phyloP scores from a whole-genome alignment of 1,139 yeast genomes.

The Pneumocystis sp. region DNA sequence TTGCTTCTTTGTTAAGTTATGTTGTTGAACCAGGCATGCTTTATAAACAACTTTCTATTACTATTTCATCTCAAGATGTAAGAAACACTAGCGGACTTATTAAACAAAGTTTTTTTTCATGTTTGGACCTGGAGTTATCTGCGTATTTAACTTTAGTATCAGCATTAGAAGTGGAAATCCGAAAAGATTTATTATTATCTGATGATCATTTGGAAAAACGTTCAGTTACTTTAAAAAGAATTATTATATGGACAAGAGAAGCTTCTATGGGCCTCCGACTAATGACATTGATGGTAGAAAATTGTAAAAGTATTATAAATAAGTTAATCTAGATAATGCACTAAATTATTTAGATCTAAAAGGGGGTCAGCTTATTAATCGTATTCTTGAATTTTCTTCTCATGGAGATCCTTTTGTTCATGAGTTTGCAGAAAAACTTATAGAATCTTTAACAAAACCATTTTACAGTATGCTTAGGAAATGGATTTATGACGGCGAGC shows the following conservation, averaged over 20 bases:
- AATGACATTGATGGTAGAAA: conserved; percentile 29
- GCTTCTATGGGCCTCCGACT: conserved; percentile 45
- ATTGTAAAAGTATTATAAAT: conserved; percentile 17
- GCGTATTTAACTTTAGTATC: conserved; percentile 45
- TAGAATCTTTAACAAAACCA: conserved; percentile 39
- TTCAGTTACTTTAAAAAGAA: conserved; percentile 26
- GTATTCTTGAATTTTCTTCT: conserved; percentile 36
- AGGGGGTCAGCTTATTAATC: conserved; percentile 46
- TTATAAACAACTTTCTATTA: conserved; percentile 33
- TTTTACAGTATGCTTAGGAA: conserved; percentile 45
- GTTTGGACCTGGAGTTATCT: conserved; percentile 38
- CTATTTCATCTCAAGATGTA: conserved; percentile 25
- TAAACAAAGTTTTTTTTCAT: conserved; percentile 49
- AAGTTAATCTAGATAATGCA: not conserved
- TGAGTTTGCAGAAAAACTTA: conserved; percentile 32
- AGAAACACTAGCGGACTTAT: conserved; percentile 29
- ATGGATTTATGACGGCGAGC: conserved; percentile 61
- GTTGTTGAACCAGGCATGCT: conserved; percentile 63
- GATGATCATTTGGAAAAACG: conserved; percentile 10
- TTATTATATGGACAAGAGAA: conserved; percentile 35
- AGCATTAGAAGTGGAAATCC: conserved; percentile 30
- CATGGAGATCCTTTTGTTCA: conserved; percentile 50
- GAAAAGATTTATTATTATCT: conserved; percentile 17
- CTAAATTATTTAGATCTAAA: conserved; percentile 18
- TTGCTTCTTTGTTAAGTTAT: conserved; percentile 41